Base-by-base conservation (phyloP, 768 basidiomycete species). In the Mycena haematopus region DNA sequence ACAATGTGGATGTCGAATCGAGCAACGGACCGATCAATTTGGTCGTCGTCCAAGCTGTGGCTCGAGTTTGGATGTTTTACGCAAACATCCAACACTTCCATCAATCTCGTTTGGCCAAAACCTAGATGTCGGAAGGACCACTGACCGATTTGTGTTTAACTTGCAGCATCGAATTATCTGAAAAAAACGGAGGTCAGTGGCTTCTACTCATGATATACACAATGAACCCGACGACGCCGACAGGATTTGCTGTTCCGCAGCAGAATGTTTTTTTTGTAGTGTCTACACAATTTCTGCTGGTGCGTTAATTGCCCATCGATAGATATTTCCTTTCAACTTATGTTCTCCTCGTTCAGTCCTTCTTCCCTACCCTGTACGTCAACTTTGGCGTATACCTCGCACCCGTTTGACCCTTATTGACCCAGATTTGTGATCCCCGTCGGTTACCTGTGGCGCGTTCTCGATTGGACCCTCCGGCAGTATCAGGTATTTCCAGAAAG, bases 381-480 rank as follows among this genome's bases (percentile, higher is more conserved):
- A 22, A 21, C 1, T 40, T 53, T 13, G 46, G n/a, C 29, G 40
- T 29, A 29, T 52, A 36, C 52, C 17, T n/a, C 54, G 24, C 19
- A 8, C 45, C 21, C 14, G 7, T 27, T 50, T 58, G 24, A 53
- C 57, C 38, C 11, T n/a, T n/a, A 15, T 10, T 24, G 33, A 6
- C 65, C 29, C 52, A 82, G 80, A 25, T 65, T 83, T 21, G 77
- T 89, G 27, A 66, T 82, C 7, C 89, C 88, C 3, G 63, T 82
- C 33, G 82, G 77, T 0, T 74, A 77, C 56, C 72, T 84, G 44
- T 87, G 86, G 81, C 72, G 80, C 31, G 75, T 77, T 24, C 71
- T 82, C 31, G 87, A 90, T 66, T 84, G 82, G 80, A 78, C 76
- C 66, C 66, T 89, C 14, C 75, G 84, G 58, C 79, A 76, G 77